phyloP scores from a whole-genome alignment of 164 flowering plant species.

The Pachysandra terminalis region DNA sequence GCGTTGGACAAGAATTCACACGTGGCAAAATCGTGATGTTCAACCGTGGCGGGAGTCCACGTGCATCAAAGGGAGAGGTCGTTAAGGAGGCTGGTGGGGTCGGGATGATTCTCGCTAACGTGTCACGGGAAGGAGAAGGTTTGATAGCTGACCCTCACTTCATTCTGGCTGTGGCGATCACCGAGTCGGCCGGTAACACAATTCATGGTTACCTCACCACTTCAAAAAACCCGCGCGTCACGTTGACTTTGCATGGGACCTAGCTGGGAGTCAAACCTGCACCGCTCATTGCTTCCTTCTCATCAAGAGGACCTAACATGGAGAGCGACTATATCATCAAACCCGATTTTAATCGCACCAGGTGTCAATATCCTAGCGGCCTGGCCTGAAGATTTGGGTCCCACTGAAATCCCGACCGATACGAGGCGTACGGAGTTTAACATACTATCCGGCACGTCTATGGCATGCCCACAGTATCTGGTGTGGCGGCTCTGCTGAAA shows the following conservation, averaged over 20 bases:
- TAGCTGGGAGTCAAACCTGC: constrained; percentile 39
- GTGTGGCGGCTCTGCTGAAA: constrained; percentile 48
- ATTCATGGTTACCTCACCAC: constrained; percentile 19
- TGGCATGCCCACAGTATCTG: constrained; percentile 63
- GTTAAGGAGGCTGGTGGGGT: constrained; percentile 50
- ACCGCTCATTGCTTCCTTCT: constrained; percentile 48
- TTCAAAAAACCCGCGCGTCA: constrained; percentile 20
- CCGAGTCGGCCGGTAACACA: constrained; percentile 21
- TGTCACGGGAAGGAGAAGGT: constrained; percentile 27
- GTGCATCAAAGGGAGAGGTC: constrained; percentile 29
- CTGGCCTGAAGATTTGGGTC: constrained; percentile 39
- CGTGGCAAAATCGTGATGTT: constrained; percentile 54
- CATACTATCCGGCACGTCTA: constrained; percentile 63
- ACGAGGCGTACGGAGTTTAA: constrained; percentile 41
- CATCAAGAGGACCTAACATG: constrained; percentile 54
- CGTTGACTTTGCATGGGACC: constrained; percentile 38
- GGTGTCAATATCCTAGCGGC: constrained; percentile 72
- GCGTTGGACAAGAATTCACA: constrained; percentile 31
- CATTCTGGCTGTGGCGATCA: constrained; percentile 37
- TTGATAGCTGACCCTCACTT: constrained; percentile 39
- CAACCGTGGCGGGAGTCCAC: constrained; percentile 29
- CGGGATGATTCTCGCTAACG: constrained; percentile 41
- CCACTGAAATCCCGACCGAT: constrained; percentile 28
- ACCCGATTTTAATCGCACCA: constrained; percentile 67
- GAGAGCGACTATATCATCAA: constrained; percentile 35